These are phyloP conservation scores for Allium sativum DNA, from an alignment of 106 monocot species.

Conservation along the genomic window DNA sequence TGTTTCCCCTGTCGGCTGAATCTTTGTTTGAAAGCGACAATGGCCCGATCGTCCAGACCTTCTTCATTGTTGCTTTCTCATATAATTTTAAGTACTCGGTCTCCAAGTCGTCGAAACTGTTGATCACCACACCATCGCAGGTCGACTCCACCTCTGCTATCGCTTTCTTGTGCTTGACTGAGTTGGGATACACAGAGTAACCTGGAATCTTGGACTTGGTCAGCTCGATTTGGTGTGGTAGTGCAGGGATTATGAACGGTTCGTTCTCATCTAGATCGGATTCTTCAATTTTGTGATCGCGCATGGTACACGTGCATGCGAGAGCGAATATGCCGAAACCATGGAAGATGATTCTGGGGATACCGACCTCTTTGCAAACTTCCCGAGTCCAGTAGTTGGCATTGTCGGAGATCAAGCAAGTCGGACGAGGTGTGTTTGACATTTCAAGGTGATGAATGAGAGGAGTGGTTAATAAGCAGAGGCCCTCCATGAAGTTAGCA, in stretches of 20 bases:
- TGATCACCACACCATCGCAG: constrained; percentile 31
- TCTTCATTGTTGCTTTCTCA: constrained; percentile 20
- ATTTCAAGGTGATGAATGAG: constrained; percentile 8
- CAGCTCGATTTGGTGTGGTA: constrained; percentile 23
- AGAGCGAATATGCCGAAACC: background rate
- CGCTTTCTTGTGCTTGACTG: constrained; percentile 3
- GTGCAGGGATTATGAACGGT: constrained; percentile 16
- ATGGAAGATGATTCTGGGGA: constrained; percentile 11
- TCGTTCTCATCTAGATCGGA: background rate
- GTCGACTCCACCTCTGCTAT: background rate
- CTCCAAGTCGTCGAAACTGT: constrained; percentile 41
- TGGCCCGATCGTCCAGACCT: constrained; percentile 45
- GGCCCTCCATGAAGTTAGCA: constrained; percentile 11
- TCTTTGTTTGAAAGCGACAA: constrained; percentile 29
- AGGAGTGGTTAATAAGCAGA: background rate
- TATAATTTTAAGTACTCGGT: constrained; percentile 14
- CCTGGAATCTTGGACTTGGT: constrained; percentile 17
- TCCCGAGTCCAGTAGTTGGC: constrained; percentile 2
- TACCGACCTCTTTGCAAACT: background rate
- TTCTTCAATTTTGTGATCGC: background rate
- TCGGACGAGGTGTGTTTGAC: background rate
- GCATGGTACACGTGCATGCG: background rate
- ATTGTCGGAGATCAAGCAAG: constrained; percentile 8
- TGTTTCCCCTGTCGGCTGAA: constrained; percentile 15
- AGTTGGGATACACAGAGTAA: constrained; percentile 5